Conservation (phyloP, 768 basidiomycete genomes). For the Arthromyces matolae region DNA sequence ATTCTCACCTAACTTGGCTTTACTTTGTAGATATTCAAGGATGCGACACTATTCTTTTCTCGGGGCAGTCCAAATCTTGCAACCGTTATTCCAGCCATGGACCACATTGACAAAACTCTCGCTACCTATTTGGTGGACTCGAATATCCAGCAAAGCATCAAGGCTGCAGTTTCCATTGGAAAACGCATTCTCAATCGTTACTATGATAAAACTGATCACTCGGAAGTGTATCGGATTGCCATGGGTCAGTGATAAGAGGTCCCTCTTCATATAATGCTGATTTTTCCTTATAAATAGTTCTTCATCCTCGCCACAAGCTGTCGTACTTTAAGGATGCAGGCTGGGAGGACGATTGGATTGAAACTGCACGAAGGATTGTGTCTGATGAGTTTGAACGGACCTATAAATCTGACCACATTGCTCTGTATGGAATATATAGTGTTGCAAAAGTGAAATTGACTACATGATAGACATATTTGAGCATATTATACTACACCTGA, state of each 20-base stretch:
- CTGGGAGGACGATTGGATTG: slow-evolving; percentile 30
- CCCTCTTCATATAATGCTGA: neutral
- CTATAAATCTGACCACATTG: too few species aligned
- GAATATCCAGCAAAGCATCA: slow-evolving; percentile 5
- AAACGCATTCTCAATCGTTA: slow-evolving; percentile 28
- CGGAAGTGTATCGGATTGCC: slow-evolving; percentile 25
- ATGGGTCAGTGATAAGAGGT: slow-evolving; percentile 23
- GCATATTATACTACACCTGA: too few species aligned
- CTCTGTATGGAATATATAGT: too few species aligned
- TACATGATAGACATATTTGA: too few species aligned
- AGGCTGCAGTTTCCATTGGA: slow-evolving; percentile 17
- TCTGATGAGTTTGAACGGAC: slow-evolving; percentile 16
- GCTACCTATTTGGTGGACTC: slow-evolving; percentile 2
- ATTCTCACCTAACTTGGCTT: neutral
- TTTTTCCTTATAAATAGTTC: slow-evolving; percentile 20
- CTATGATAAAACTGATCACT: slow-evolving; percentile 23
- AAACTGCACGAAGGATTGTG: slow-evolving; percentile 20
- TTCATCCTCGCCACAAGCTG: slow-evolving; percentile 34
- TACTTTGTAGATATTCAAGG: slow-evolving; percentile 27
- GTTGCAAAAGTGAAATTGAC: too few species aligned
- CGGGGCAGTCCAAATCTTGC: slow-evolving; percentile 21
- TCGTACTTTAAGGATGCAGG: slow-evolving; percentile 26
- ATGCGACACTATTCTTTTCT: slow-evolving; percentile 30
- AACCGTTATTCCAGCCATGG: slow-evolving; percentile 36
- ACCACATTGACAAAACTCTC: slow-evolving; percentile 25